Evolutionary conservation across 2,329 filamentous ascomycete genomes (phyloP).

Genomic region (Ceratocystis albifundus): DNA sequence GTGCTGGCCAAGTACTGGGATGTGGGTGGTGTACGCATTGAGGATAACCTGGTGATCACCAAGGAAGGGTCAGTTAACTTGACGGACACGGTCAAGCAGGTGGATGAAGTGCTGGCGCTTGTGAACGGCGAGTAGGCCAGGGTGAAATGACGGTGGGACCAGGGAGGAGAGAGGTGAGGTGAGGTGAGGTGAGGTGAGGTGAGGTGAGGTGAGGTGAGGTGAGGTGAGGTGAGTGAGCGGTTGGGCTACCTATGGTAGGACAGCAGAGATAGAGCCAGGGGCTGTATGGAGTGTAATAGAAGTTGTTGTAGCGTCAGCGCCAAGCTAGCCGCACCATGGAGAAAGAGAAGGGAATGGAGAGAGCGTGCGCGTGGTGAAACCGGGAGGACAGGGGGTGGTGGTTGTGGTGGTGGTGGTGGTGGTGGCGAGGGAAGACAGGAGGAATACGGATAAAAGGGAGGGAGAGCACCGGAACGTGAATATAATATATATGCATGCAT

Average conservation of each 20-base stretch:
- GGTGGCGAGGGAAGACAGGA: not conserved
- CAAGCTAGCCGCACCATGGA: not conserved
- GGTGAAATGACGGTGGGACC: not conserved
- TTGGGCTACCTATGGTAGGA: too few relatives aligned
- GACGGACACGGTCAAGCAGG: conserved; percentile 59
- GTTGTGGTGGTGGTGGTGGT: too few relatives aligned
- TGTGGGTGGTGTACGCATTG: conserved; percentile 61
- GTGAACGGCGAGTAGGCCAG: conserved; percentile 19
- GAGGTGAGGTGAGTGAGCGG: not conserved
- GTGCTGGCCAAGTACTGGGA: conserved; percentile 72
- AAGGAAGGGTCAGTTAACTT: conserved; percentile 58
- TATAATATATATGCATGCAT: too few relatives aligned
- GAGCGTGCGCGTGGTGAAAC: not conserved
- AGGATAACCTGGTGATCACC: conserved; percentile 65
- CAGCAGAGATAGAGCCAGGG: not conserved
- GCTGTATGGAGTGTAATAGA: not conserved
- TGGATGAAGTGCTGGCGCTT: conserved; percentile 44
- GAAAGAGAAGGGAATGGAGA: not conserved
- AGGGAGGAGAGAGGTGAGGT: not conserved
- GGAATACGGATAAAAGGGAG: not conserved
- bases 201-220: too few relatives aligned
- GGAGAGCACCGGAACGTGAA: not conserved
- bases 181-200: too few relatives aligned
- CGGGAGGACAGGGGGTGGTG: not conserved
- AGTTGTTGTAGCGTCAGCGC: not conserved